Evolutionary conservation across 1,139 yeast species (phyloP), one percentile per base, ranked within the genome.

Genomic region (Hansenula lynferdii): DNA sequence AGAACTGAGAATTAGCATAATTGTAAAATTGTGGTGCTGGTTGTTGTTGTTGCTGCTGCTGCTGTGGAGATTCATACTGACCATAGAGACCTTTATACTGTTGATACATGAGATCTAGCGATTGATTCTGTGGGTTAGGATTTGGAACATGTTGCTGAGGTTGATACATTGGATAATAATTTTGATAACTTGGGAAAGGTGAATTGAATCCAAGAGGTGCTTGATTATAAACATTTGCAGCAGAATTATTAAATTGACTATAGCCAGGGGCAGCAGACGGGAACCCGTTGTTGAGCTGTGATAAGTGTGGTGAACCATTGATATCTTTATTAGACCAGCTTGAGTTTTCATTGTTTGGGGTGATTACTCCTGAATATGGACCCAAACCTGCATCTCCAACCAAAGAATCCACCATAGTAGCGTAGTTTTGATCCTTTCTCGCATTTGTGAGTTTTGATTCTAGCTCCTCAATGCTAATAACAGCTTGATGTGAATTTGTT

Each of bases 351-450:
- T 15, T 28, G 15, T 18, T 32, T 18, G 28, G 16, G 8, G 25
- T 15, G n/a, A 19, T 21, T 25, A 10, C n/a, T 9, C 6, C n/a
- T 18, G 11, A 22, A 11, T 15, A n/a, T 22, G 11, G 34, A 30
- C 3, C 9, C 9, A 16, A 27, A 31, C n/a, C n/a, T n/a, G 45
- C 18, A 12, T 45, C 45, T 19, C 55, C 61, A 12, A 61, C 60
- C 23, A 63, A 50, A 3, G 62, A 54, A 36, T 58, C 58, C 30
- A 64, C 67, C 65, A 64, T 63, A 33, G 45, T 51, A 14, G 52
- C 54, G 24, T 39, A 38, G 6, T 34, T 32, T 18, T 37, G 33
- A 8, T 40, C 42, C 4, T 19, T 31, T 24, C 14, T 34, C 10
- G 36, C 27, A 9, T 8, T 31, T 8, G 26, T 12, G 5, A 38